Base-by-base conservation (phyloP, 495 filamentous ascomycete genomes). In the Penicillium paradoxum region DNA sequence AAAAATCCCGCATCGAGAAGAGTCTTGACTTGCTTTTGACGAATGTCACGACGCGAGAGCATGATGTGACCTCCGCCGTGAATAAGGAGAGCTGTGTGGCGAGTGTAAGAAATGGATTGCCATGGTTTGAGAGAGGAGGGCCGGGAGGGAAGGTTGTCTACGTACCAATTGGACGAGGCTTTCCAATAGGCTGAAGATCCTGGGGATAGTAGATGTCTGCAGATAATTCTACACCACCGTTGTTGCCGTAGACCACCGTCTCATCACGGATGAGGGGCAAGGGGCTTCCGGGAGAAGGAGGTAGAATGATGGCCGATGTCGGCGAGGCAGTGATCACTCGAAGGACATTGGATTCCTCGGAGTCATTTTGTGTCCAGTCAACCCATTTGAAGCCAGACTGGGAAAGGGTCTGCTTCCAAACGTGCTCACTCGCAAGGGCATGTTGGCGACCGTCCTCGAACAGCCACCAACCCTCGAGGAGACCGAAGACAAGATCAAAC, bases 61-160 rank as follows among this genome's bases (percentile, higher is more conserved):
- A 73, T 71, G 4, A 78, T 51, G 46, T 82, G 75, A 19, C 79
- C 69, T 13, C 79, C 79, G 2, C 80, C 79, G 48, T 83, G 80
- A 29, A 83, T 73, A 19, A 52, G 33, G 6, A 52, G 29, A 36
- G 39, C 48, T 49, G 5, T 25, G 21, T 34, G 24, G n/a, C 6
- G 30, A 22, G 30, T 32, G 43, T 45, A 19, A 45, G 43, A 21
- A 40, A 5, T 6, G 18, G 38, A 4, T 13, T 24, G 38, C 13
- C 27, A 8, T 14, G 2, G 27, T 14, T 22, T 19, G 33, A 24
- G 18, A 21, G 17, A 37, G 22, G 11, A 40, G 18, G 19, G 15
- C 11, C 4, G 38, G 38, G 19, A 40, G 14, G 33, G 18, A 40
- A 11, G 19, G 13, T 22, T 13, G 38, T 45, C 30, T 21, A 45